Conservation (phyloP, 1,284 basidiomycete species). For the Somion occarium region DNA sequence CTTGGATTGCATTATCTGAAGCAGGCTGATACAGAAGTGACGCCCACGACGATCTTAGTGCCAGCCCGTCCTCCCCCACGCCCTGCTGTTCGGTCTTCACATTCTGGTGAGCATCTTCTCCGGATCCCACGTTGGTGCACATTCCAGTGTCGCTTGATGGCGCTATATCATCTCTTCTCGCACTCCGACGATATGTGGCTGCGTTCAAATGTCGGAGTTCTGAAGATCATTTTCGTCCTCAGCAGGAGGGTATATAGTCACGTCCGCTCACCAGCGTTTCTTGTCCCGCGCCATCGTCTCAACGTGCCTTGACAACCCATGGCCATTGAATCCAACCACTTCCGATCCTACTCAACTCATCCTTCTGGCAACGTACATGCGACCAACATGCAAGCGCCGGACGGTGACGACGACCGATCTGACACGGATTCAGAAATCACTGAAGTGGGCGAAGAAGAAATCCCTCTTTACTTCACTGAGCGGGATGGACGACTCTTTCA, state of each 20-base stretch:
- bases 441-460: constrained; percentile 42
- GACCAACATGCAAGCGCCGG: constrained; percentile 2
- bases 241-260: constrained; percentile 4
- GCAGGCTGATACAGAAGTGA: not conserved
- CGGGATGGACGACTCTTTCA: constrained; percentile 56
- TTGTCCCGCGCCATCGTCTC: not conserved
- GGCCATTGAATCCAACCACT: constrained; percentile 1
- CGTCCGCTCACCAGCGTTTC: not conserved
- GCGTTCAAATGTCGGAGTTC: constrained; percentile 10
- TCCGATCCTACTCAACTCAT: not conserved
- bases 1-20: not conserved
- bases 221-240: constrained; percentile 7
- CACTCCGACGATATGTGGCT: constrained; percentile 4
- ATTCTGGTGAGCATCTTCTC: not conserved
- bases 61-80: not conserved
- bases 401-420: constrained; percentile 25
- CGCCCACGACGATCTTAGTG: not conserved
- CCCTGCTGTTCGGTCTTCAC: not conserved
- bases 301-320: not conserved
- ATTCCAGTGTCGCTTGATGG: constrained; percentile 1
- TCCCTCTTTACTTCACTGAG: constrained; percentile 53
- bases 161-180: not conserved
- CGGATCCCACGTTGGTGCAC: constrained; percentile 1
- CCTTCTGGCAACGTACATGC: not conserved
- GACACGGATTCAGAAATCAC: constrained; percentile 38